Base-by-base conservation (phyloP, 192 early-diverging fungal species). In the Phlyctochytrium arcticum region DNA sequence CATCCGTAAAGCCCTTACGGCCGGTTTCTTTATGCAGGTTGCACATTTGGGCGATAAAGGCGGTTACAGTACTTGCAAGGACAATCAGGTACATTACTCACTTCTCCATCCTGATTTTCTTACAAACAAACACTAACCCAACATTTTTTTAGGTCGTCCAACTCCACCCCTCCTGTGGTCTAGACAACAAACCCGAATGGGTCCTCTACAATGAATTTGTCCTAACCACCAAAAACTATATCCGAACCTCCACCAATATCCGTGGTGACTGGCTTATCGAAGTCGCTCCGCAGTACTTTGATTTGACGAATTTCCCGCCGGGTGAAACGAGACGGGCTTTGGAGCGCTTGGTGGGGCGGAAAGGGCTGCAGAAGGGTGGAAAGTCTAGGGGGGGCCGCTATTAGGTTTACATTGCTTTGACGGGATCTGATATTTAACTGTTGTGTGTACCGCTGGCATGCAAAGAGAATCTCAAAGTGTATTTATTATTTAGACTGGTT, bases 181-280 rank as follows among this genome's bases (percentile, higher is more conserved):
- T 99, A 29, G 86, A 85, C 51, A 86, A 88, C 60, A 93, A 93
- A 57, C 91, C 95, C n/a, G 94, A 98, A 75, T 99, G 98, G 98
- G 94, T 98, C 2, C 74, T 98, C 34, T 99, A 98, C 80, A 96
- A 99, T 64, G 97, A 99, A 75, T 99, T 95, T 87, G 97, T 98
- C 7, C 73, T 99, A 44, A 99, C 97, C 8, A 87, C 88, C 42
- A 88, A 92, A 54, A 92, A 97, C 74, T 98, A 95, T 74, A 96
- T 99, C 66, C 90, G 97, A 32, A 98, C 93, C 0, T 88, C 88
- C 35, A 91, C 92, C 0, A 90, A 90, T 62, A 84, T 98, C 42
- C 88, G 89, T 66, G 85, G 87, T 2, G 96, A 95, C 35, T 85
- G 80, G 83, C 63, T 85, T 33, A 48, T 83, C 29, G 78, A 80